Conservation (phyloP, 805 yeast species). For the Schwanniomyces vanrijiae region DNA sequence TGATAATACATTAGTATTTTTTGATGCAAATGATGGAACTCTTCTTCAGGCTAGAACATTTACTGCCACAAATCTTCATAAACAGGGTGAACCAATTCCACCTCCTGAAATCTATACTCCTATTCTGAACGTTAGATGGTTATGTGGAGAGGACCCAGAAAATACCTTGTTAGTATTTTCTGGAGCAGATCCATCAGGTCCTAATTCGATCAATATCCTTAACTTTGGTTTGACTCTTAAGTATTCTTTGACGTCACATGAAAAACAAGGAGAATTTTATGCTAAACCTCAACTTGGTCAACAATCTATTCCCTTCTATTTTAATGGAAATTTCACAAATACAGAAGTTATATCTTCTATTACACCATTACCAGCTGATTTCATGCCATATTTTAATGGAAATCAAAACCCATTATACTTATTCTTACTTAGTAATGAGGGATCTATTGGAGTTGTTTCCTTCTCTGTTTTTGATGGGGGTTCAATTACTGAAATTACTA, state of each 20-base stretch:
- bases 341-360: conserved; percentile 27
- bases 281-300: conserved; percentile 53
- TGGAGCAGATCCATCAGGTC: conserved; percentile 56
- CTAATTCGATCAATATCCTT: conserved; percentile 44
- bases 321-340: conserved; percentile 13
- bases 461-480: conserved; percentile 40
- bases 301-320: conserved; percentile 24
- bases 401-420: conserved; percentile 72
- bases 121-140: conserved; percentile 67
- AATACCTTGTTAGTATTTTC: conserved; percentile 69
- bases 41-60: conserved; percentile 72
- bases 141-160: conserved; percentile 79
- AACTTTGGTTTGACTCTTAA: conserved; percentile 81
- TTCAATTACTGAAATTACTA: conserved; percentile 18
- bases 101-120: conserved; percentile 28
- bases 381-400: conserved; percentile 77
- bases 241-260: conserved; percentile 79
- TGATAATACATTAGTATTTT: conserved; percentile 84
- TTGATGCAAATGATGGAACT: conserved; percentile 85
- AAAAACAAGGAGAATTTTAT: conserved; percentile 78
- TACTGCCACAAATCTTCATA: conserved; percentile 63
- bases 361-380: conserved; percentile 31
- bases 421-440: conserved; percentile 58
- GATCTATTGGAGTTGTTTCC: conserved; percentile 61
- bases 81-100: conserved; percentile 37